Evolutionary conservation across 2,329 filamentous ascomycete genomes (phyloP), one percentile per base, ranked within the genome.

Genomic region (Ophiobolus disseminans): DNA sequence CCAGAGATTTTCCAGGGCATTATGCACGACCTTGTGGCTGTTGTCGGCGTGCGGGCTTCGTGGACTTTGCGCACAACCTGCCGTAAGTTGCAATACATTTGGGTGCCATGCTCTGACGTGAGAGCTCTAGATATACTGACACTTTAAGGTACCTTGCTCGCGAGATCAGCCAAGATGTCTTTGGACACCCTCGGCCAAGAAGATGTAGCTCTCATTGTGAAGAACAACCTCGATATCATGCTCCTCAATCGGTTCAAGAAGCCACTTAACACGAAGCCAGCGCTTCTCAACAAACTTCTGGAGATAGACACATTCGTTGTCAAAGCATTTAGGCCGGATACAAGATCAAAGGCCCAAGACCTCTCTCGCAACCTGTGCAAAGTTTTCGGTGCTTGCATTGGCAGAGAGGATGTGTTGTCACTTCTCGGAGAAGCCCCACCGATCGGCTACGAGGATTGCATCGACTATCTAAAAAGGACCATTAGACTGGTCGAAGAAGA

Each of bases 1-100:
- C 39, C 31, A 4, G 45, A 48, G 17, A 44, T 31, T n/a, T 48
- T 48, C 13, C 22, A 22, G 23, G n/a, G 10, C 14, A 8, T 48
- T 5, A 25, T 48, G 2, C 2, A 45, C 31, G 3, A 32, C 30
- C n/a, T 32, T 14, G 30, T 32, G 30, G n/a, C 30, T 14, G 16
- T 3, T 6, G 2, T 3, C 9, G 30, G 30, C n/a, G 16, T 32
- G n/a, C 30, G 30, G 10, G 8, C 3, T 10, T 10, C 30, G 10
- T 32, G 30, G 30, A 14, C 7, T 14, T 10, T 32, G 30, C n/a
- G 30, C 3, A 14, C 3, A 32, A 14, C n/a, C 10, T 32, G 30
- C n/a, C 9, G 30, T 32, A 14, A 32, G 30, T 32, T 14, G 30
- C 7, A 32, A 11, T 10, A n/a, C 16, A 5, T 32, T 6, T n/a